Evolutionary conservation across 2,329 filamentous ascomycete species (phyloP).

Genomic region (Fusarium mangiferae): DNA sequence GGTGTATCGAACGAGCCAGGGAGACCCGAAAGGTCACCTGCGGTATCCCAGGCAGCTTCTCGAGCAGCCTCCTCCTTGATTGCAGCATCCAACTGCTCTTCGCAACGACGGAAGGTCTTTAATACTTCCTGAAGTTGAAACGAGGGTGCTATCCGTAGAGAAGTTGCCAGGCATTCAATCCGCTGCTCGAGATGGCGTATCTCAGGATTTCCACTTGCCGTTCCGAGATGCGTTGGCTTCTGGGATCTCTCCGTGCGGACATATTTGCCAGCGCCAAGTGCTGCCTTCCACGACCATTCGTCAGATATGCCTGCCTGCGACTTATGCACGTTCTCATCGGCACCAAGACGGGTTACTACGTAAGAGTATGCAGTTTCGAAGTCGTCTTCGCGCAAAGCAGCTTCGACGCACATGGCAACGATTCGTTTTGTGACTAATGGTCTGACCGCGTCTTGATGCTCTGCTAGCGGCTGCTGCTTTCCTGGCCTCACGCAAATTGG

Average conservation of each 20-base stretch:
- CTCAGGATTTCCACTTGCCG: slow-evolving; percentile 67
- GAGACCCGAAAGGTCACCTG: slow-evolving; percentile 67
- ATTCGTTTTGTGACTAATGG: slow-evolving; percentile 71
- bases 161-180: slow-evolving; percentile 81
- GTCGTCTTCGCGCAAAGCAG: slow-evolving; percentile 78
- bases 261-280: slow-evolving; percentile 81
- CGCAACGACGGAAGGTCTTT: slow-evolving; percentile 78
- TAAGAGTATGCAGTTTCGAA: slow-evolving; percentile 91
- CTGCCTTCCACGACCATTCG: slow-evolving; percentile 81
- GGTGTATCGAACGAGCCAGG: slow-evolving; percentile 63
- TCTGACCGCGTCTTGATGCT: slow-evolving; percentile 46
- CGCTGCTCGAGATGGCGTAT: slow-evolving; percentile 82
- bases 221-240: slow-evolving; percentile 69
- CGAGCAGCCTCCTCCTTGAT: slow-evolving; percentile 73
- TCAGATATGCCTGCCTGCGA: slow-evolving; percentile 53
- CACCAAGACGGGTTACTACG: slow-evolving; percentile 74
- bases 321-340: slow-evolving; percentile 14
- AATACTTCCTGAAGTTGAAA: slow-evolving; percentile 78
- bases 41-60: slow-evolving; percentile 77
- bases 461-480: slow-evolving; percentile 15
- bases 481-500: slow-evolving; percentile 24
- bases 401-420: slow-evolving; percentile 82
- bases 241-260: slow-evolving; percentile 64
- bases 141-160: slow-evolving; percentile 77
- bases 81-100: slow-evolving; percentile 77